Percentiles rank a stretch among this genome's conserved stretches.
Evolutionary conservation across 2,329 filamentous ascomycete genomes (phyloP).

Genomic region (Thelonectria olida): DNA sequence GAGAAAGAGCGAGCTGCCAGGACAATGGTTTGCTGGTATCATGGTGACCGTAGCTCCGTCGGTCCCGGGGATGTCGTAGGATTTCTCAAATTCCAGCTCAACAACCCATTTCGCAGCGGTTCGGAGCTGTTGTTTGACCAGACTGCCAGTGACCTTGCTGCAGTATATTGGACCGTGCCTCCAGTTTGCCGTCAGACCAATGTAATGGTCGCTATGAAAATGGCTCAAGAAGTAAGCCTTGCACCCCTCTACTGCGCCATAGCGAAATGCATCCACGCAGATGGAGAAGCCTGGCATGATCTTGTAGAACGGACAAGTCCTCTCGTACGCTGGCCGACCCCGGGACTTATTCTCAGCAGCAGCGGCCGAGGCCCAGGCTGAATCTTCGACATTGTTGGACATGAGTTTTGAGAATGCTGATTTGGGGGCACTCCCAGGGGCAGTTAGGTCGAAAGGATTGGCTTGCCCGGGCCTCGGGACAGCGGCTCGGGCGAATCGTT

Average conservation of each 20-base stretch:
- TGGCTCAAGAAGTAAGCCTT: constrained; percentile 97
- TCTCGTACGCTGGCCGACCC: constrained; percentile 85
- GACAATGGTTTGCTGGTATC: constrained; percentile 96
- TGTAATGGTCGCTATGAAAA: constrained; percentile 97
- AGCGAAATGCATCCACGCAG: constrained; percentile 95
- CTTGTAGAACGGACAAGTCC: constrained; percentile 98
- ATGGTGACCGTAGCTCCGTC: constrained; percentile 89
- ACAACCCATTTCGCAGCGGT: constrained; percentile 89
- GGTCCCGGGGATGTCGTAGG: constrained; percentile 81
- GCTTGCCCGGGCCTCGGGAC: constrained; percentile 82
- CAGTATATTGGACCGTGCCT: constrained; percentile 95
- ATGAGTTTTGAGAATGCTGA: constrained; percentile 95
- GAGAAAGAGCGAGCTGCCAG: constrained; percentile 91
- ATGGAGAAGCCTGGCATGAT: constrained; percentile 94
- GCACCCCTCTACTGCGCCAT: constrained; percentile 91
- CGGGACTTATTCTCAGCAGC: constrained; percentile 80
- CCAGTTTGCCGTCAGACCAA: constrained; percentile 90
- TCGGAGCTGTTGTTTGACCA: constrained; percentile 85
- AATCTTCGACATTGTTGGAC: constrained; percentile 89
- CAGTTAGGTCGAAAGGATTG: constrained; percentile 74
- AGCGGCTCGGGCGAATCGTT: constrained; percentile 72
- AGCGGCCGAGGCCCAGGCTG: constrained; percentile 88
- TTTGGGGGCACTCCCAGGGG: constrained; percentile 47
- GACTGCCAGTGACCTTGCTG: constrained; percentile 88
- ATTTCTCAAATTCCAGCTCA: constrained; percentile 84